These are phyloP conservation scores for Celoporthe dispersa DNA, from an alignment of 2,329 filamentous ascomycete genomes.

Conservation along the genomic window DNA sequence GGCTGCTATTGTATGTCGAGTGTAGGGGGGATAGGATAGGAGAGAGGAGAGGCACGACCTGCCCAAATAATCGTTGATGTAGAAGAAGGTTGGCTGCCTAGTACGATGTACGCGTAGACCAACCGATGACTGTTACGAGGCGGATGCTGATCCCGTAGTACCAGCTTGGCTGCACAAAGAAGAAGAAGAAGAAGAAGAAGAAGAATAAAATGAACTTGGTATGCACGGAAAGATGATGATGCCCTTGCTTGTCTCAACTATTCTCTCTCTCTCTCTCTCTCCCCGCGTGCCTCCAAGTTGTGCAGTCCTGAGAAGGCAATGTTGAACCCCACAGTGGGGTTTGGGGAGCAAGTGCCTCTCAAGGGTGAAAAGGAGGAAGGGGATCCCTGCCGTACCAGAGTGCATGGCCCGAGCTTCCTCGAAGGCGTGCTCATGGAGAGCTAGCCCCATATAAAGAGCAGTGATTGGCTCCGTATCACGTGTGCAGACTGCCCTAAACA, in stretches of 20 bases:
- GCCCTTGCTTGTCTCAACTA: background rate
- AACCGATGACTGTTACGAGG: background rate
- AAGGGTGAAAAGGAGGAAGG: background rate
- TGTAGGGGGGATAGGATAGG: no score
- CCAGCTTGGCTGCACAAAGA: background rate
- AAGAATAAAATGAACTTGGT: background rate
- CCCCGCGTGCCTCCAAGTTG: background rate
- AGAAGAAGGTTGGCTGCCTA: background rate
- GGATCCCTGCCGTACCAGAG: background rate
- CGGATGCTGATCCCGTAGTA: no score
- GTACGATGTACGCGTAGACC: background rate
- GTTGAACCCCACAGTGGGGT: slow-evolving; percentile 16
- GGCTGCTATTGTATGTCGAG: background rate
- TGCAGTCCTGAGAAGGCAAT: background rate
- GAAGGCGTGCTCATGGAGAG: background rate
- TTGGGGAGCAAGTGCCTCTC: background rate
- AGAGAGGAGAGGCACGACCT: background rate
- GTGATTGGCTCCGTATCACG: slow-evolving; percentile 12
- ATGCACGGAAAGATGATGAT: background rate
- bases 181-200: background rate
- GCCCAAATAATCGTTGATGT: background rate
- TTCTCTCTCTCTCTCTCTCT: background rate
- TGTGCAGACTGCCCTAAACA: slow-evolving; percentile 13
- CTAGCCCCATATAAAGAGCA: background rate
- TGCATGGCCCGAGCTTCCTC: slow-evolving; percentile 8